phyloP scores from a whole-genome alignment of 2,329 filamentous ascomycete genomes.

The Colletotrichum lentis region DNA sequence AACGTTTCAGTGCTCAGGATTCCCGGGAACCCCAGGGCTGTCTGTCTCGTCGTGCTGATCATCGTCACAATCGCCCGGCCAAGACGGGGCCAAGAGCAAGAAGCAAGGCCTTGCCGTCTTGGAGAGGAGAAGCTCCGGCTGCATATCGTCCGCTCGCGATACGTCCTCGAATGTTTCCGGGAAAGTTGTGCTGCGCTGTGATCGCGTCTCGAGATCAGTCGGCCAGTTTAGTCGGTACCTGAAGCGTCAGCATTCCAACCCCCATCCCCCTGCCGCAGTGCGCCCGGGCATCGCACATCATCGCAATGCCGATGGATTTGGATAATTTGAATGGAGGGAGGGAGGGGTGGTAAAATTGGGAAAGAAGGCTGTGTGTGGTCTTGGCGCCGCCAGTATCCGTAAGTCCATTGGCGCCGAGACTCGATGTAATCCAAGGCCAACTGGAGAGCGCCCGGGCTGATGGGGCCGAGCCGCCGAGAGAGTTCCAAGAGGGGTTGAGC shows the following conservation, averaged over 20 bases:
- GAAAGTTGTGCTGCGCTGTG: conserved; percentile 19
- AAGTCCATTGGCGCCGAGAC: conserved; percentile 23
- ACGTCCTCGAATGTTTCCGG: neutral
- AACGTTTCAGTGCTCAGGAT: conserved; percentile 17
- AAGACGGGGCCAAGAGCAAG: conserved; percentile 25
- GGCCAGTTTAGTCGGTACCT: neutral
- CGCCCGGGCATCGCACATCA: conserved; percentile 6
- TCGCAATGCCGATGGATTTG: neutral
- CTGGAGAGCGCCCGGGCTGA: conserved; percentile 25
- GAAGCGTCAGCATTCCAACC: neutral
- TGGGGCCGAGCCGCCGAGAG: conserved; percentile 31
- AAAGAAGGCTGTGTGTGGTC: conserved; percentile 19
- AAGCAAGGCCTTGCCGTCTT: conserved; percentile 24
- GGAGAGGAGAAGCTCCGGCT: conserved; percentile 3
- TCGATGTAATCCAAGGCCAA: conserved; percentile 36
- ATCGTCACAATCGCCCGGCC: conserved; percentile 27
- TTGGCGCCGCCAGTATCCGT: conserved; percentile 27
- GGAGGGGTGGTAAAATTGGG: conserved; percentile 17
- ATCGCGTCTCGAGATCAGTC: conserved; percentile 7
- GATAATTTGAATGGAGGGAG: too few relatives aligned
- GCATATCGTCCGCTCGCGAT: neutral
- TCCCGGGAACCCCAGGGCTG: neutral
- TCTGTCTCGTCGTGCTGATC: conserved; percentile 19
- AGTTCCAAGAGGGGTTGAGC: conserved; percentile 19
- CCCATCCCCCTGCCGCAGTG: neutral